Percentiles rank a stretch among this genome's conserved stretches.
phyloP scores from a whole-genome alignment of 495 filamentous ascomycete genomes.

The Amniculicola lignicola region DNA sequence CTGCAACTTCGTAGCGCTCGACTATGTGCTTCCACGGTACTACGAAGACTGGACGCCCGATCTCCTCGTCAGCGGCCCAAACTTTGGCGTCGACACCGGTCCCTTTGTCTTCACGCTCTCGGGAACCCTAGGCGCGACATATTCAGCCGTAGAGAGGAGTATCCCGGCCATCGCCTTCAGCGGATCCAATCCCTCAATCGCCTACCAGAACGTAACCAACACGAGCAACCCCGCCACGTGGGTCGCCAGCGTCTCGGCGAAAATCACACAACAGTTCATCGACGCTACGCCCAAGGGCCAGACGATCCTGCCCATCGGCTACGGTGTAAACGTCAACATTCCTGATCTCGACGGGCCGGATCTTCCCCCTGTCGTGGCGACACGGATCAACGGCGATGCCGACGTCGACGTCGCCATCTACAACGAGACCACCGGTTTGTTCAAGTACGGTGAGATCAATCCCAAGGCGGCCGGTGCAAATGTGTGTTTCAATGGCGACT shows the following conservation, averaged over 20 bases:
- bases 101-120: conserved; percentile 43
- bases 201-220: conserved; percentile 37
- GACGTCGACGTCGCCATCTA: conserved; percentile 32
- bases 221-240: conserved; percentile 15
- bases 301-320: conserved; percentile 42
- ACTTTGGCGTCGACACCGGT: conserved; percentile 42
- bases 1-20: conserved; percentile 39
- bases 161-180: conserved; percentile 45
- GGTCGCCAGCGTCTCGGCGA: conserved; percentile 38
- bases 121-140: conserved; percentile 44
- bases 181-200: conserved; percentile 27
- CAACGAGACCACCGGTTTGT: conserved; percentile 39
- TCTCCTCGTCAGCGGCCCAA: conserved; percentile 46
- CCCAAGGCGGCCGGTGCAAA: conserved; percentile 24
- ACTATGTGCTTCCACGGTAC: conserved; percentile 28
- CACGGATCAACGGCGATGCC: conserved; percentile 36
- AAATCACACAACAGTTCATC: conserved; percentile 39
- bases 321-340: conserved; percentile 45
- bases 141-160: conserved; percentile 41
- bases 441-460: conserved; percentile 28
- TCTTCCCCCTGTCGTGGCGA: conserved; percentile 41
- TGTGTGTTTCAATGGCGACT: conserved; percentile 41
- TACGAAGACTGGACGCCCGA: conserved; percentile 36
- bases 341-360: conserved; percentile 34
- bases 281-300: conserved; percentile 30